Evolutionary conservation across 768 basidiomycete genomes (phyloP), one percentile per base, ranked within the genome.

Genomic region (Kwoniella botswanensis): DNA sequence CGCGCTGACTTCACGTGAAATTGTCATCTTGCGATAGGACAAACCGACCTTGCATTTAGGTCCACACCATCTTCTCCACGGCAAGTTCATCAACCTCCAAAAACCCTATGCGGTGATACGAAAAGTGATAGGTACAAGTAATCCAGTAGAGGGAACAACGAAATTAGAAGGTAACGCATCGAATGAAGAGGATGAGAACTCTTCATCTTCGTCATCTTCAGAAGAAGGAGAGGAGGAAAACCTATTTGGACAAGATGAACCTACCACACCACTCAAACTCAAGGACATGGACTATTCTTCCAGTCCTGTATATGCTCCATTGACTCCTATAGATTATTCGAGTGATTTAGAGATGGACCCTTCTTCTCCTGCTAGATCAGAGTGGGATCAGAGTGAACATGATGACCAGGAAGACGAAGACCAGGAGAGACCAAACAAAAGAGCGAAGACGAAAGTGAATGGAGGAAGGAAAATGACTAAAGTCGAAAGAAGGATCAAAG

Each of bases 51-150:
- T 98, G 6, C 83, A 86, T 65, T 91, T 98, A 70, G 94, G 94
- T 21, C 71, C 73, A 13, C 90, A 95, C 83, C 93, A 97, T 77
- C 86, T 94, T 41, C 88, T 98, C 4, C 95, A 98, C 79, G 94
- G 94, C 64, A 92, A 91, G 80, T 86, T 96, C 70, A 86, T 88
- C 43, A 86, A 84, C 56, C 86, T 98, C 7, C 84, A 90, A 2
- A 95, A 93, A 79, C 93, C 94, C 0, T 86, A 93, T 35, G 95
- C 92, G 2, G 88, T 97, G 53, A 86, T 97, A 5, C 76, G 83
- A 0, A 69, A 76, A 50, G 72, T 56, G 2, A 58, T 61, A n/a
- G 72, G 44, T 24, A 35, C 26, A 29, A 35, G 4, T 35, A 22
- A 22, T 29, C 3, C 13, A 41, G 21, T 6, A 26, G 43, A 4